Evolutionary conservation across 371 early-diverging fungal genomes (phyloP), one percentile per base, ranked within the genome.

Genomic region (Thermomucor indicae-seudaticae): DNA sequence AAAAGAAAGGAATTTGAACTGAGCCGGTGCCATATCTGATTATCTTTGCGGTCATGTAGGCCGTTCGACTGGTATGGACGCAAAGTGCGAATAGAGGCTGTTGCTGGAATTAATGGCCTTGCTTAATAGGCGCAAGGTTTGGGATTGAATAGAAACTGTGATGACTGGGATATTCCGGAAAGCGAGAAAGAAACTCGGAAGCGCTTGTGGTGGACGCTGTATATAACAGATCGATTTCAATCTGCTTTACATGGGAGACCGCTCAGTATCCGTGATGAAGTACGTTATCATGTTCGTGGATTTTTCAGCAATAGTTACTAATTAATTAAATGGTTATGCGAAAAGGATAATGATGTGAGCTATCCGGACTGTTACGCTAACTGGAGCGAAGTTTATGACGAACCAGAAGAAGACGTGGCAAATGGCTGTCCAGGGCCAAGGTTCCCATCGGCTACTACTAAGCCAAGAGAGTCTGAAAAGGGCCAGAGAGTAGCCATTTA

Each of bases 131-230:
- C 72, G 6, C 72, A 72, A 51, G 62, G 60, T 1, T 43, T 72
- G 14, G 72, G 72, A 4, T 32, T 72, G 3, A 58, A 72, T 45
- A 51, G 66, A 7, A 54, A 64, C 49, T 72, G 72, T 40, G 68
- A 67, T 29, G 68, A 72, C 10, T 72, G 68, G 68, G 64, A 63
- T 42, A 72, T 72, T 3, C 64, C 68, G 5, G 66, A 72, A 19
- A 60, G 57, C 22, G 73, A 72, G 44, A 66, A 69, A 10, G 60
- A 72, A 27, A 64, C 65, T 7, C 42, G 73, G 24, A 65, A 66
- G 42, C 47, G 73, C 10, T 53, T 72, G 23, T 72, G 73, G 73
- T 72, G 73, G 73, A 55, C 69, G 0, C 42, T 68, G 10, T 72
- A 69, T 44, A 55, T 64, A 3, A 62, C 64, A 3, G 73, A 72